Evolutionary conservation across 2,329 filamentous ascomycete genomes (phyloP).

Genomic region (Paracoccidioides brasiliensis): DNA sequence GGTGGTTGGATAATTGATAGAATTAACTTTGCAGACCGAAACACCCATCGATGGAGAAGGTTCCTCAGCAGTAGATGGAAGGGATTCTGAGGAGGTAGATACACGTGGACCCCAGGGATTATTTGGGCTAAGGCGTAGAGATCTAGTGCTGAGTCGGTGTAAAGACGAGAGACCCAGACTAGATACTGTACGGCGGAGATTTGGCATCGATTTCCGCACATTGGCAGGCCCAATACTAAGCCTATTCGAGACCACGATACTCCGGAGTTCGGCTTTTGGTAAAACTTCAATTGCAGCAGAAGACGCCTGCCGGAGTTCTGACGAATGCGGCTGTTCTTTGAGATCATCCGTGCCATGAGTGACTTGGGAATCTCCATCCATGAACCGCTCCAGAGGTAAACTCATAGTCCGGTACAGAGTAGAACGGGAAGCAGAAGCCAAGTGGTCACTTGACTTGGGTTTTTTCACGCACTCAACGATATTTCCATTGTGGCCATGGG

Average conservation of each 20-base stretch:
- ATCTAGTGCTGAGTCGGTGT: neutral
- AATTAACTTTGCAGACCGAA: constrained; percentile 1
- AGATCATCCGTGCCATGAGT: constrained; percentile 14
- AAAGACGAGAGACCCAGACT: constrained; percentile 3
- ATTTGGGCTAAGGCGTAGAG: neutral
- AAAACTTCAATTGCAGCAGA: constrained; percentile 17
- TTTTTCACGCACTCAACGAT: constrained; percentile 6
- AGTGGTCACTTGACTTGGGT: constrained; percentile 12
- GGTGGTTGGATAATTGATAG: neutral
- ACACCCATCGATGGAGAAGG: constrained; percentile 9
- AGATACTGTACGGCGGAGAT: constrained; percentile 7
- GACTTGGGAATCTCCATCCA: constrained; percentile 25
- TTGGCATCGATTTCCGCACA: neutral
- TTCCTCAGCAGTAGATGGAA: constrained; percentile 2
- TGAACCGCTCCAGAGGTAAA: constrained; percentile 1
- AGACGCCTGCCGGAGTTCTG: constrained; percentile 11
- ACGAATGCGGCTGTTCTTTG: constrained; percentile 7
- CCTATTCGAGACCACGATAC: constrained; percentile 2
- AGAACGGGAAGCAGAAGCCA: constrained; percentile 12
- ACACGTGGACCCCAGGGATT: neutral
- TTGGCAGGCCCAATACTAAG: neutral
- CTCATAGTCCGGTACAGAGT: constrained; percentile 13
- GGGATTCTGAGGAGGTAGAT: neutral
- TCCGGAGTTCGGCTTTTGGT: constrained; percentile 12
- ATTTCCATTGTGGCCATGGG: constrained; percentile 14